Evolutionary conservation across 306 rosid species (phyloP).

Genomic region (Trichosanthes truncata): DNA sequence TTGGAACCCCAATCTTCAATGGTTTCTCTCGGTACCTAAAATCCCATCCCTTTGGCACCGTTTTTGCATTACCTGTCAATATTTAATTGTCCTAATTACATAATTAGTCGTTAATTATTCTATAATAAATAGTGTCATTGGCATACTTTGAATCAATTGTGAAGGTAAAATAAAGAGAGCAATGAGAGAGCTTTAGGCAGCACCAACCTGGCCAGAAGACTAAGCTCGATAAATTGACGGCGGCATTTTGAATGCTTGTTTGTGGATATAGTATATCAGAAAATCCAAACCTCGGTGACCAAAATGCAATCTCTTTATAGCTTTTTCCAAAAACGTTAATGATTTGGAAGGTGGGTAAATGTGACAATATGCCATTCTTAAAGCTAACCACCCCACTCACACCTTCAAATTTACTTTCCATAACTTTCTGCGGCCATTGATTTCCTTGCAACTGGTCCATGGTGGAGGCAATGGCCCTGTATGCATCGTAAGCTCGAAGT

Average conservation of each 20-base stretch:
- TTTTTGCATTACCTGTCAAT: background rate
- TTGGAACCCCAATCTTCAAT: conserved; percentile 37
- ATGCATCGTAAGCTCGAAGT: conserved; percentile 43
- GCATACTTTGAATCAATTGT: too few species aligned
- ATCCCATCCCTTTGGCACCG: background rate
- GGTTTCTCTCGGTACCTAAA: background rate
- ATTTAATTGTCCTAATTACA: too few species aligned
- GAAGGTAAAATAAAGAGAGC: too few species aligned
- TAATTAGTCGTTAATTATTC: too few species aligned
- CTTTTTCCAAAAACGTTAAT: conserved; percentile 47
- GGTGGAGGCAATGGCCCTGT: conserved; percentile 18
- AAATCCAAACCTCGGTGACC: background rate
- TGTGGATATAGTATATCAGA: background rate
- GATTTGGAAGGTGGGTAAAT: conserved; percentile 16
- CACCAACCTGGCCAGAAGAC: background rate
- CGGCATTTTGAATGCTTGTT: background rate
- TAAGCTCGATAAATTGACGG: background rate
- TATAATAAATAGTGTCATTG: too few species aligned
- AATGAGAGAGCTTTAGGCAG: too few species aligned
- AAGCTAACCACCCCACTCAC: conserved; percentile 35
- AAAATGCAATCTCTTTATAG: conserved; percentile 33
- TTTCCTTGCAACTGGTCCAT: conserved; percentile 1
- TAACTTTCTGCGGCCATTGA: background rate
- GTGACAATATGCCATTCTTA: conserved; percentile 7
- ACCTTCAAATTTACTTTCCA: conserved; percentile 23